Evolutionary conservation across 441 rosid genomes (phyloP).

Genomic region (Syzygium malaccense): DNA sequence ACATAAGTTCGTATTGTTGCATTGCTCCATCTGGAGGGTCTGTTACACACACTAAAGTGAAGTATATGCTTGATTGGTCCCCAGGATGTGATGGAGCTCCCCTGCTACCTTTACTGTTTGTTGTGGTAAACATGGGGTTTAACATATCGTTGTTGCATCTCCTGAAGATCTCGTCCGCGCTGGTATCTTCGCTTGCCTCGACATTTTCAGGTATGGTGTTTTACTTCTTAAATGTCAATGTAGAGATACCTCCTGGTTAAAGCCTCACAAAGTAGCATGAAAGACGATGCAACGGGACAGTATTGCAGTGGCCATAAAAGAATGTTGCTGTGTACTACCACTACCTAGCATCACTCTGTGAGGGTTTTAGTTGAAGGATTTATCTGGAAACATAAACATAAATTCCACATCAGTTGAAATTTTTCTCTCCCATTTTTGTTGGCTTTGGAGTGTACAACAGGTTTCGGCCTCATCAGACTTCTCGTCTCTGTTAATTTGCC

Average conservation of each 20-base stretch:
- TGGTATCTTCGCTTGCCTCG: conserved; percentile 83
- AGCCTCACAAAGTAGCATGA: not conserved
- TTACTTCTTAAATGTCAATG: not conserved
- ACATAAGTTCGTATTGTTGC: not conserved
- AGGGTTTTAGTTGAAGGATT: not conserved
- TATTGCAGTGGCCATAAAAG: not conserved
- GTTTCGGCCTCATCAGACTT: not conserved
- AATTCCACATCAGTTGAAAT: not conserved
- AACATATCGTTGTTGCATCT: conserved; percentile 87
- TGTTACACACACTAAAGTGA: not conserved
- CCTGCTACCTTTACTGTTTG: conserved; percentile 70
- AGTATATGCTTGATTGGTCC: not conserved
- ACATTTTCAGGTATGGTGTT: conserved; percentile 66
- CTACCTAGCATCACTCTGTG: not conserved
- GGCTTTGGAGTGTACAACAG: not conserved
- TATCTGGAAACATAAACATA: not conserved
- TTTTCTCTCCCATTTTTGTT: not conserved
- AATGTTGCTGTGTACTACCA: not conserved
- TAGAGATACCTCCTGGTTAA: not conserved
- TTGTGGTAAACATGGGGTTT: conserved; percentile 79
- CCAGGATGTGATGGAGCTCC: conserved; percentile 96
- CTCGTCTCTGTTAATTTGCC: not conserved
- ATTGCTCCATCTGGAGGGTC: not conserved
- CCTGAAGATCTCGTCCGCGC: conserved; percentile 85
- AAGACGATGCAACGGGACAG: not conserved